Evolutionary conservation across 495 filamentous ascomycete genomes (phyloP).

Genomic region (Aspergillus steynii): DNA sequence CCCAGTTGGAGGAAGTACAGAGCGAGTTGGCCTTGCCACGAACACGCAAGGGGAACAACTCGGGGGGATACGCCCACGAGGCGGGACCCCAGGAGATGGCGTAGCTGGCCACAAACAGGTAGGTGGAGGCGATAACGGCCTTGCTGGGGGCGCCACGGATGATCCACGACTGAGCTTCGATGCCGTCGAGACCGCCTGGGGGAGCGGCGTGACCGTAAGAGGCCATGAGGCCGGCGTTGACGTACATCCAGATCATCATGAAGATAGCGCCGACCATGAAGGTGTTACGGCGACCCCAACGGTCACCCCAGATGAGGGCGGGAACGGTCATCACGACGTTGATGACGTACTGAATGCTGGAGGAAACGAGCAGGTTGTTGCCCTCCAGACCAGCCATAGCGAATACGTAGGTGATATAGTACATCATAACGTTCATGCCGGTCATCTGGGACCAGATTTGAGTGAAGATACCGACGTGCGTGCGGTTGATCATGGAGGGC

Average conservation of each 20-base stretch:
- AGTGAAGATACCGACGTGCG: constrained; percentile 71
- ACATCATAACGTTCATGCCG: constrained; percentile 88
- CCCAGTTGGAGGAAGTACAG: constrained; percentile 71
- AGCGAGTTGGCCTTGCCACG: constrained; percentile 72
- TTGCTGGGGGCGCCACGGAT: constrained; percentile 36
- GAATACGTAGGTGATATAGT: constrained; percentile 65
- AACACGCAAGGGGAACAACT: constrained; percentile 65
- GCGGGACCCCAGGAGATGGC: constrained; percentile 63
- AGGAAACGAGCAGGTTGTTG: constrained; percentile 63
- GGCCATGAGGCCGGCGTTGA: constrained; percentile 70
- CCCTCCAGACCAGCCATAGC: constrained; percentile 67
- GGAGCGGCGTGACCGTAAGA: constrained; percentile 53
- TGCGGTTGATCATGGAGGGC: constrained; percentile 72
- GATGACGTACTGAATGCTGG: constrained; percentile 72
- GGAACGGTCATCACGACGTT: constrained; percentile 56
- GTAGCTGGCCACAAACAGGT: constrained; percentile 65
- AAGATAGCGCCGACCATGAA: constrained; percentile 63
- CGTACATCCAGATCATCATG: constrained; percentile 68
- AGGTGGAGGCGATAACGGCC: constrained; percentile 63
- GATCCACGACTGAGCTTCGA: constrained; percentile 40
- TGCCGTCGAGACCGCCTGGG: constrained; percentile 39
- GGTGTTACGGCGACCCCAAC: constrained; percentile 65
- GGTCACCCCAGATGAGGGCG: constrained; percentile 58
- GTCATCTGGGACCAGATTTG: constrained; percentile 86
- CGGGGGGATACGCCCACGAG: constrained; percentile 67